Conservation (phyloP, 2,329 filamentous ascomycete species). For the Aspergillus sp. region DNA sequence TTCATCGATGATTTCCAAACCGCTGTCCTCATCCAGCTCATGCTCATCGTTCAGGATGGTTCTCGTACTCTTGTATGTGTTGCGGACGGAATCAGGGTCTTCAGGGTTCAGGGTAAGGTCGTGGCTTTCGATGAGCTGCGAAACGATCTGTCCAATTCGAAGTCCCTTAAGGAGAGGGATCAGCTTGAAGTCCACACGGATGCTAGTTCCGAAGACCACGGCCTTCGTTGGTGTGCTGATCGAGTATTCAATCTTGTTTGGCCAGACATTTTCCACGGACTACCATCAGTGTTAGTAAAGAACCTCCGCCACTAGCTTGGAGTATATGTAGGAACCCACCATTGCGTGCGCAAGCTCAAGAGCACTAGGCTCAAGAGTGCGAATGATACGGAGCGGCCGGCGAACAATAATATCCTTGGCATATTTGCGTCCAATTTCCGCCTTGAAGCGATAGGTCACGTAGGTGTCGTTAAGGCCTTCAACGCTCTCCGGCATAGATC, state of each 20-base stretch:
- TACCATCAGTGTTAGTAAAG: slow-evolving; percentile 32
- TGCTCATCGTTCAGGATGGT: slow-evolving; percentile 69
- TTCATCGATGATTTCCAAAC: slow-evolving; percentile 57
- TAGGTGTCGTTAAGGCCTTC: slow-evolving; percentile 85
- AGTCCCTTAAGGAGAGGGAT: slow-evolving; percentile 88
- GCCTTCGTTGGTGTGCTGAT: slow-evolving; percentile 93
- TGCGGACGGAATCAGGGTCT: slow-evolving; percentile 42
- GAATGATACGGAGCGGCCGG: slow-evolving; percentile 76
- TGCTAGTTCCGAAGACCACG: slow-evolving; percentile 85
- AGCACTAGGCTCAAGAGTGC: slow-evolving; percentile 73
- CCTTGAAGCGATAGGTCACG: slow-evolving; percentile 88
- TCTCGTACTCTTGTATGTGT: slow-evolving; percentile 63
- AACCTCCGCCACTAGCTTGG: not conserved
- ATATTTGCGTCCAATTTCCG: slow-evolving; percentile 86
- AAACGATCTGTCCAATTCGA: slow-evolving; percentile 77
- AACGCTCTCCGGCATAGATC: slow-evolving; percentile 75
- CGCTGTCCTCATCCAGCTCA: slow-evolving; percentile 67
- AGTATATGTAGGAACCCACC: slow-evolving; percentile 46
- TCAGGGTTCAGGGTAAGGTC: slow-evolving; percentile 62
- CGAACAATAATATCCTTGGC: slow-evolving; percentile 81
- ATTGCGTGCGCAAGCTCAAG: slow-evolving; percentile 82
- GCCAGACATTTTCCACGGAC: slow-evolving; percentile 94
- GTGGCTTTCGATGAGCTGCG: slow-evolving; percentile 77
- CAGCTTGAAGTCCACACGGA: slow-evolving; percentile 82
- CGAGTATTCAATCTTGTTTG: slow-evolving; percentile 95